Base-by-base conservation (phyloP, 371 early-diverging fungal genomes). In the Actinomucor elegans region DNA sequence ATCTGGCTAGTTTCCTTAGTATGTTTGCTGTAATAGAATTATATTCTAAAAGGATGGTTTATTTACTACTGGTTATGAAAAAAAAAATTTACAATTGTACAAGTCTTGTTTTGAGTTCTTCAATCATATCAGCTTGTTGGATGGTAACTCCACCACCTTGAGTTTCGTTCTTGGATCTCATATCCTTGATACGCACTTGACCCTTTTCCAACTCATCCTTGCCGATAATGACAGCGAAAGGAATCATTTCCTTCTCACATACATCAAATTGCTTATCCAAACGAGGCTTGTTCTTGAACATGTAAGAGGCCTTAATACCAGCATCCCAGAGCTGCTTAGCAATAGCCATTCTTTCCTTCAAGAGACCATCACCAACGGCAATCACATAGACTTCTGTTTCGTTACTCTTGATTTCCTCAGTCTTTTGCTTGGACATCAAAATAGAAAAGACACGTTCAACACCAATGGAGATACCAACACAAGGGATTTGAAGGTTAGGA, bases 391-490 rank as follows among this genome's bases (percentile, higher is more conserved):
- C 98, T 59, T 96, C 78, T 14, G 83, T 83, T 44, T 86, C 83
- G 54, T 88, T 94, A 51, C 92, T 79, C 76, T 93, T 93, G 63
- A 93, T 77, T 42, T 79, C 67, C 14, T 75, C 73, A 17, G 59
- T 52, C 64, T 80, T 73, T 52, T 75, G 84, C 59, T 78, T 79
- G 55, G 75, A 74, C 82, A 83, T 76, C 32, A 99, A 42, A 32
- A 99, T 82, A 28, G 97, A 90, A 65, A 93, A 98, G 14, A 99
- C 89, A 45, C 99, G 91, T 64, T 97, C 97, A 8, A 99, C 92
- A 51, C 99, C 99, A 66, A 99, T 89, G 38, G 90, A 90, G 48
- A 99, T 81, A 48, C 99, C 99, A 6, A 99, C 99, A 71, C 99
- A 99, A 8, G 98, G 99, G 47, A 94, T 93, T 61, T 86, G 75